Evolutionary conservation across 352 stramenopile species (phyloP), one percentile per base, ranked within the genome.

Genomic region (Phytophthora sp.): DNA sequence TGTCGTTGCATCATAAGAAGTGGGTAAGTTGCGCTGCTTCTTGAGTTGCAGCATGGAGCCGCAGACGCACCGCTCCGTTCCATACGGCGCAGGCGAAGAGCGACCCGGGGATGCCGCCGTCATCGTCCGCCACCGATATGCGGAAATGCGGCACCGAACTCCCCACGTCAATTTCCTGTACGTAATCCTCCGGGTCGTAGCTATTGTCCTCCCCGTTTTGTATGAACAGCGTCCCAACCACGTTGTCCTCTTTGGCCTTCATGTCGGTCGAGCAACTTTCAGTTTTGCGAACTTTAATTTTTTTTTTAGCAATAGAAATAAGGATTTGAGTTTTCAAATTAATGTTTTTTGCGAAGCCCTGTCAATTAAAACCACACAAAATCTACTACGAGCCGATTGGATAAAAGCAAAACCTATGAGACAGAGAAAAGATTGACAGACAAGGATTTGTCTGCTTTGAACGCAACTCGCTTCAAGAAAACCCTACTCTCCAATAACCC

Each of bases 71-170:
- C 29, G 75, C 75, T 52, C 78, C 75, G 24, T 80, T 84, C 75
- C 78, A 84, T 21, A 86, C 29, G 5, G 71, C 59, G 46, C 74
- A 82, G 16, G 78, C 77, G 51, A 86, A 84, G 52, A 86, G 75
- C 20, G 78, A 76, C 18, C 75, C 78, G 13, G 75, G 77, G 23
- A 82, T 81, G 18, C 63, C 69, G 44, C 78, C 78, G 61, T 86
- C 78, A 35, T 86, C 78, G 15, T 80, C 71, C 3, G 73, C 76
- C 15, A 82, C 51, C 1, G 73, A 81, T 42, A 86, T 79, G 44
- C 69, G 72, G 56, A 83, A 80, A 18, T 23, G 41, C 2, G 60
- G 70, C 12, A 47, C 47, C 4, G 47, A 46, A 13, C 23, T 15
- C 3, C 70, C 72, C 16, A 80, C 66, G 16, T 71, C 62, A 24